Base-by-base conservation (phyloP, 1,284 basidiomycete species). In the Papiliotrema laurentii region DNA sequence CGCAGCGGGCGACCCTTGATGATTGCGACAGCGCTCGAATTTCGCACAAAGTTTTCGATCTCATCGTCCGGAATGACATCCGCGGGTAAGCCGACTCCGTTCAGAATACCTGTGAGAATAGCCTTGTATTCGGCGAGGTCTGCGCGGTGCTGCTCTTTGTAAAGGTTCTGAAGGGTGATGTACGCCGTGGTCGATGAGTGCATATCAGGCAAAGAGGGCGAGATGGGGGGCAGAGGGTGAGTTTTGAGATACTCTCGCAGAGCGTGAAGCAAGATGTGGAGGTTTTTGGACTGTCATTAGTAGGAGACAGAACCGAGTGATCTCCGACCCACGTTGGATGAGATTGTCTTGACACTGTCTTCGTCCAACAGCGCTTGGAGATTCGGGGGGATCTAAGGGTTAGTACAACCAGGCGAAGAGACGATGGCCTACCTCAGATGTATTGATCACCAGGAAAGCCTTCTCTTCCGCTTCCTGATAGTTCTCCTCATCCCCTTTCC, bases 381-480 rank as follows among this genome's bases (percentile, higher is more conserved):
- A 22, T 88, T 86, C 4, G 76, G 75, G 1, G 89, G 87, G 2
- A 92, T 72, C 78, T 80, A 49, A 0, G 19, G 10, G 30, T 47
- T 18, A 27, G 13, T 10, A 39, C n/a, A 36, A 10, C 5, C 14
- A 22, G 21, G 13, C 35, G n/a, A 2, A 4, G 2, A 41, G 45
- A 38, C 35, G 45, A 18, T 33, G 25, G 54, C 76, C 49, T 37
- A 81, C 82, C 43, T 77, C 66, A 69, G 84, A 85, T 37, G 79
- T 76, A 0, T 80, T 79, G 80, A 83, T 89, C 46, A 81, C 82
- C 33, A 87, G 80, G 69, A 86, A 87, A 0, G 86, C 85, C 70
- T 92, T 84, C 2, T 83, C 78, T 57, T 86, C 80, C 1, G 91
- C 92, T 71, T 96, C 92, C 58, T 97, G 93, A 68, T 92, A 91